phyloP scores from a whole-genome alignment of 306 rosid species.

The Vigna mungo region DNA sequence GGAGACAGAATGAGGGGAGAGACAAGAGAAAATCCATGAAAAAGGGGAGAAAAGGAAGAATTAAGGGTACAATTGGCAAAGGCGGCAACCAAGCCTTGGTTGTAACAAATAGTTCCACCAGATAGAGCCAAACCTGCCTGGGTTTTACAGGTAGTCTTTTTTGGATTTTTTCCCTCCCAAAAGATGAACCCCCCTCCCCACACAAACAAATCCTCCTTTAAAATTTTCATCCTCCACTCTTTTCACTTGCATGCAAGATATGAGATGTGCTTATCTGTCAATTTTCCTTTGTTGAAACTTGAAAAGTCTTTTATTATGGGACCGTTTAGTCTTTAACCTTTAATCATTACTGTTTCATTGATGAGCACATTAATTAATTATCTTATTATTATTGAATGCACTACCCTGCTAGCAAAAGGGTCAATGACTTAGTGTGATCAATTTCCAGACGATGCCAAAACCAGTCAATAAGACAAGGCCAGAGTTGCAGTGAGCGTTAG shows the following conservation, averaged over 20 bases:
- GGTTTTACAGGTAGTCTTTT: slow-evolving; percentile 59
- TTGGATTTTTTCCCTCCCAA: slow-evolving; percentile 54
- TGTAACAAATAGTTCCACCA: slow-evolving; percentile 48
- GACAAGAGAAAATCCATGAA: slow-evolving; percentile 56
- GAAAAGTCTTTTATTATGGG: neutral
- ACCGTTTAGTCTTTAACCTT: neutral
- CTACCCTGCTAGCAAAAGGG: slow-evolving; percentile 18
- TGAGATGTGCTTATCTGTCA: slow-evolving; percentile 16
- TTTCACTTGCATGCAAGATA: slow-evolving; percentile 5
- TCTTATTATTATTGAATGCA: slow-evolving; percentile 10
- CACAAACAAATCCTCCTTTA: slow-evolving; percentile 1
- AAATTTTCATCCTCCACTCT: neutral
- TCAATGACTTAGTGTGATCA: slow-evolving; percentile 25
- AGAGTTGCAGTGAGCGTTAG: slow-evolving; percentile 50
- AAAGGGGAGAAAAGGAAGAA: slow-evolving; percentile 22
- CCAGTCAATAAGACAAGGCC: slow-evolving; percentile 67
- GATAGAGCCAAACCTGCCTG: slow-evolving; percentile 67
- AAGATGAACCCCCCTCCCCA: slow-evolving; percentile 6
- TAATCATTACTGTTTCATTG: neutral
- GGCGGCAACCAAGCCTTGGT: slow-evolving; percentile 55
- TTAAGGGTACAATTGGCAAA: slow-evolving; percentile 35
- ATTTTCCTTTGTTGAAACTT: slow-evolving; percentile 20
- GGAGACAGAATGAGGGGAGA: slow-evolving; percentile 39
- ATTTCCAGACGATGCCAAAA: slow-evolving; percentile 40
- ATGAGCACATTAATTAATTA: neutral